Base-by-base conservation (phyloP, 768 basidiomycete species). In the Boletus sensibilis region DNA sequence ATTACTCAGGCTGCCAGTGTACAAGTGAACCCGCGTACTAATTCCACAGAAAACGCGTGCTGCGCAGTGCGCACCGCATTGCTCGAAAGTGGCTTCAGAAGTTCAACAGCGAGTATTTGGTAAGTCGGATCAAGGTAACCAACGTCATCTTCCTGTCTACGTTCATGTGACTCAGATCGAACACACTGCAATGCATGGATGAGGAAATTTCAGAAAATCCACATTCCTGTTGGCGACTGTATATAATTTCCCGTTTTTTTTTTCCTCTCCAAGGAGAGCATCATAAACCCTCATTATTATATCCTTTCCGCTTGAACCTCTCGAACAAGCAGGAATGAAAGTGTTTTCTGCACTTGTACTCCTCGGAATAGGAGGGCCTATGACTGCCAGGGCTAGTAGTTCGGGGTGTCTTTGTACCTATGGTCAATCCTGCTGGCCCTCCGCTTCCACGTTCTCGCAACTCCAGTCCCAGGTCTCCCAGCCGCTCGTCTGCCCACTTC, bases 371-470 rank as follows among this genome's bases (percentile, higher is more conserved):
- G 45, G 31, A 7, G 9, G 25, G 16, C 31, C 49, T 16, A 18
- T 45, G 31, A n/a, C 40, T 18, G 52, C 37, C 16, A 31, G 27
- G 38, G 54, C 40, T 5, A 31, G 23, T 16, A 45, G 20, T 21
- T 58, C 52, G 6, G 52, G 62, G 0, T 65, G 62, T 44, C 53
- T 61, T 16, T 64, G 63, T 18, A 64, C 66, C 12, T 58, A 52
- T 34, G 52, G 50, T 8, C 56, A 64, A 50, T 41, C 62, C 12
- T 64, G 59, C 46, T 65, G 62, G 64, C 64, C 64, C 4, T 57
- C 57, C n/a, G 47, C 57, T 1, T 49, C 55, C 13, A 45, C 42
- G 1, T 65, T 65, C 44, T 13, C 50, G 3, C 62, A 48, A 44
- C 59, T 64, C 29, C 57, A 64, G 21, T 58, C 59, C 3, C 47